Evolutionary conservation across 495 filamentous ascomycete species (phyloP), one percentile per base, ranked within the genome.

Genomic region (Aspergillus egyptiacus): DNA sequence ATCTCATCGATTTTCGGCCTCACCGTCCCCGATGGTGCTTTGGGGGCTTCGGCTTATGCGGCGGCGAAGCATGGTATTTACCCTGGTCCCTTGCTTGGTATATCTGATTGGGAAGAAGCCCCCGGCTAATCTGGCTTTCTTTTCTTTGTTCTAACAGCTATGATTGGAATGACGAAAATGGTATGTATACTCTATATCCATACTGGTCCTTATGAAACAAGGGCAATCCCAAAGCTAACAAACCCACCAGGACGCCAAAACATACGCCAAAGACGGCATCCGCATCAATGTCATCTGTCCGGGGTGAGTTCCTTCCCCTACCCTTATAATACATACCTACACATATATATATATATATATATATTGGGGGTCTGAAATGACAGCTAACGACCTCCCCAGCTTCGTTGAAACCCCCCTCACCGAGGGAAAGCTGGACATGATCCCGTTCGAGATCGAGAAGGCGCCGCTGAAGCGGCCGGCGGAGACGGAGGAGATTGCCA

Each of bases 261-360:
- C 55, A 3, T 77, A 72, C 51, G 69, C 66, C 0, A 54, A 55
- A 15, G 40, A 66, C 9, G 71, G 71, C 17, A 76, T 77, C 24
- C 64, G 73, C 24, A 73, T 77, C 52, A 77, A 76, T 51, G 72
- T 72, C 2, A 66, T 77, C 15, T 77, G 73, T 38, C 70, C 70
- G 3, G 73, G 73, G 61, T 64, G 53, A 15, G 47, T 45, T 11
- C 13, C 13, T n/a, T 27, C 25, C 18, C 17, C 9, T 19, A 39
- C 14, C 1, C 9, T 1, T 28, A 20, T 28, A 3, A 10, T 2
- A 24, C 2, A 22, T 9, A 18, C 13, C 42, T 37, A 25, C 22
- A 6, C 28, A 6, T n/a, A n/a, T n/a, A n/a, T n/a, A n/a, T n/a
- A n/a, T n/a, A n/a, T n/a, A n/a, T n/a, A n/a, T n/a, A n/a, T n/a